Conservation (phyloP, 768 basidiomycete species). For the Leccinum truebloodii region DNA sequence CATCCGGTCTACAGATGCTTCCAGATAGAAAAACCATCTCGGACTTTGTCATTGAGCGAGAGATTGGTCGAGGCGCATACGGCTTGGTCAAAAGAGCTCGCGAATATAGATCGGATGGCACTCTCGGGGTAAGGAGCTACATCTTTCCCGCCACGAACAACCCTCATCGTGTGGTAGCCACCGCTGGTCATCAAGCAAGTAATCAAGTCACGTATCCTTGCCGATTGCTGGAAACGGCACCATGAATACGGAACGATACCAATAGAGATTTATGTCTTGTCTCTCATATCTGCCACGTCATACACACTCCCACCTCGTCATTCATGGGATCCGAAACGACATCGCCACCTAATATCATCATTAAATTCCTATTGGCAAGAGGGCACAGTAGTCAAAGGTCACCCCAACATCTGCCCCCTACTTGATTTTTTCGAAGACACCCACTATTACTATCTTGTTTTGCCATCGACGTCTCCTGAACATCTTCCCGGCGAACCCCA, state of each 20-base stretch:
- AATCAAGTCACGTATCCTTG: constrained; percentile 96
- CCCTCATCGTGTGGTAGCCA: constrained; percentile 49
- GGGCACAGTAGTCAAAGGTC: constrained; percentile 76
- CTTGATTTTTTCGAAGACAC: constrained; percentile 97
- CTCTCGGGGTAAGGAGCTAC: constrained; percentile 70
- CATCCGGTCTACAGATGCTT: constrained; percentile 30
- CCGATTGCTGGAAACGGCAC: constrained; percentile 99
- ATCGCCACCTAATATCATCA: constrained; percentile 21
- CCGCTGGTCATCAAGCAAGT: constrained; percentile 96
- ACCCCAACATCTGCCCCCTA: constrained; percentile 93
- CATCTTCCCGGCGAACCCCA: constrained; percentile 49
- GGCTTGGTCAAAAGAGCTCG: constrained; percentile 91
- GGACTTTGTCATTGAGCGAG: constrained; percentile 82
- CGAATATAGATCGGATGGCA: constrained; percentile 72
- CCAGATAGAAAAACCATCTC: constrained; percentile 72
- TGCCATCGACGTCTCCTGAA: constrained; percentile 74
- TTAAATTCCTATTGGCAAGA: constrained; percentile 57
- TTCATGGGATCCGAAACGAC: constrained; percentile 81
- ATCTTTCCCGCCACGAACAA: constrained; percentile 5
- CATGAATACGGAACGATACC: constrained; percentile 94
- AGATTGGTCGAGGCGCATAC: constrained; percentile 94
- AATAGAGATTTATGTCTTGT: constrained; percentile 96
- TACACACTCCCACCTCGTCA: constrained; percentile 77
- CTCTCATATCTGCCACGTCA: constrained; percentile 78
- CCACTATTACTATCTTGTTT: constrained; percentile 93